Evolutionary conservation across 192 early-diverging fungal genomes (phyloP).

Genomic region (Podila epicladia): DNA sequence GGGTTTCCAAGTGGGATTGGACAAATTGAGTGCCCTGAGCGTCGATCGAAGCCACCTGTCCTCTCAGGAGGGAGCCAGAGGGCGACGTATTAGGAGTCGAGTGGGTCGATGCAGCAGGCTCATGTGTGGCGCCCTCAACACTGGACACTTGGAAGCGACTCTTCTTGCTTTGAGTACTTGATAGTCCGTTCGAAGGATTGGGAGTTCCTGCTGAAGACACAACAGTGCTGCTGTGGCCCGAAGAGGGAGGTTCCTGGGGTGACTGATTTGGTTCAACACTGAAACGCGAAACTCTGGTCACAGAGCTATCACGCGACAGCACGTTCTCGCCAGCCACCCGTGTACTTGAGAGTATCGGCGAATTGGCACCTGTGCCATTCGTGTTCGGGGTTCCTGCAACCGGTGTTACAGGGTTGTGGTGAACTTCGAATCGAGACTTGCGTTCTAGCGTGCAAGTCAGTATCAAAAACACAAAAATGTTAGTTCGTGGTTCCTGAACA

Average conservation of each 20-base stretch:
- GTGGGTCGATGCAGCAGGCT: slow-evolving; percentile 29
- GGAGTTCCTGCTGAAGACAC: slow-evolving; percentile 13
- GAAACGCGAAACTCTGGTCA: slow-evolving; percentile 15
- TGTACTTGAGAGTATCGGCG: slow-evolving; percentile 16
- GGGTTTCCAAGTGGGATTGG: slow-evolving; percentile 43
- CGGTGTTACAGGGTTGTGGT: slow-evolving; percentile 23
- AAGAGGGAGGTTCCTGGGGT: neutral
- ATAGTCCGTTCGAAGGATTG: slow-evolving; percentile 10
- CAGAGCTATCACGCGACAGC: slow-evolving; percentile 19
- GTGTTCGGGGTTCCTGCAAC: neutral
- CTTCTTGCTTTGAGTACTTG: slow-evolving; percentile 30
- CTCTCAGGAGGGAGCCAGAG: slow-evolving; percentile 44
- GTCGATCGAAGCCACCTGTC: slow-evolving; percentile 33
- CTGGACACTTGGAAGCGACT: slow-evolving; percentile 45
- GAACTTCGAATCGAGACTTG: slow-evolving; percentile 46
- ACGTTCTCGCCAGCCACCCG: slow-evolving; percentile 3
- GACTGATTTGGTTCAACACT: slow-evolving; percentile 15
- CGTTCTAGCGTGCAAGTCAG: slow-evolving; percentile 15
- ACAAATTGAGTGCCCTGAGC: slow-evolving; percentile 16
- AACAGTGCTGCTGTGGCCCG: slow-evolving; percentile 8
- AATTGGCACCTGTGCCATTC: slow-evolving; percentile 13
- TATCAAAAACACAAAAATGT: neutral
- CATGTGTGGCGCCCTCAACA: slow-evolving; percentile 24
- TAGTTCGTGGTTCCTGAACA: neutral
- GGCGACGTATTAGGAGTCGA: slow-evolving; percentile 54